Conservation (phyloP, 2,329 filamentous ascomycete genomes). For the Curvularia sp. region DNA sequence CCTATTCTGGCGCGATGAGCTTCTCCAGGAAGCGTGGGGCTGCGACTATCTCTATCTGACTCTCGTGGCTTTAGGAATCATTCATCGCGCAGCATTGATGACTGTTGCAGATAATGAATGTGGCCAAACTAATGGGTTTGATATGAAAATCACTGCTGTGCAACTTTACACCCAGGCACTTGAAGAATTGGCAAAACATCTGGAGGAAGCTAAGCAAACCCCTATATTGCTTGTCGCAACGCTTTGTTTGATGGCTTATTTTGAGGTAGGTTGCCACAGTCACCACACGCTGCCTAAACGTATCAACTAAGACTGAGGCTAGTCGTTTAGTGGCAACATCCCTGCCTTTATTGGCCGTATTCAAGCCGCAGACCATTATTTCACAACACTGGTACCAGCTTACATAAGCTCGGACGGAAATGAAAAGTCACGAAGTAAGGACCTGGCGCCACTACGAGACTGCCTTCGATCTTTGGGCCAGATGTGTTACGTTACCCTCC, state of each 20-base stretch:
- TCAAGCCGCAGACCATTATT: not conserved
- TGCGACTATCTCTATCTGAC: not conserved
- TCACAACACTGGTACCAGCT: not conserved
- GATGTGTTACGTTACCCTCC: not conserved
- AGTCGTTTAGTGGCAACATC: not conserved
- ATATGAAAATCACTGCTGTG: not conserved
- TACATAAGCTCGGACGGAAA: not conserved
- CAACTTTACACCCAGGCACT: not conserved
- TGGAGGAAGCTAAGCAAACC: not conserved
- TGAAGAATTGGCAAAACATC: not conserved
- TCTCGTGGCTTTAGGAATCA: not conserved
- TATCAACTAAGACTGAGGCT: not conserved
- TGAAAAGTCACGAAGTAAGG: not conserved
- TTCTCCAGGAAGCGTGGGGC: not conserved
- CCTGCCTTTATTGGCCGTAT: not conserved
- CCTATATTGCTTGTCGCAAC: not conserved
- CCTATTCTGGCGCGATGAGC: not conserved
- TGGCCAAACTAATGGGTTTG: not conserved
- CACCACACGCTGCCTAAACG: not conserved
- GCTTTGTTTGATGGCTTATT: slow-evolving; percentile 1
- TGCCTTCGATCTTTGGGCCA: not conserved
- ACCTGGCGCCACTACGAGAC: not conserved
- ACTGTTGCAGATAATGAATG: not conserved
- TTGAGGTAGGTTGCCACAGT: not conserved
- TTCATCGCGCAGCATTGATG: not conserved